Conservation (phyloP, 2,329 filamentous ascomycete genomes). For the Apiospora aurea region DNA sequence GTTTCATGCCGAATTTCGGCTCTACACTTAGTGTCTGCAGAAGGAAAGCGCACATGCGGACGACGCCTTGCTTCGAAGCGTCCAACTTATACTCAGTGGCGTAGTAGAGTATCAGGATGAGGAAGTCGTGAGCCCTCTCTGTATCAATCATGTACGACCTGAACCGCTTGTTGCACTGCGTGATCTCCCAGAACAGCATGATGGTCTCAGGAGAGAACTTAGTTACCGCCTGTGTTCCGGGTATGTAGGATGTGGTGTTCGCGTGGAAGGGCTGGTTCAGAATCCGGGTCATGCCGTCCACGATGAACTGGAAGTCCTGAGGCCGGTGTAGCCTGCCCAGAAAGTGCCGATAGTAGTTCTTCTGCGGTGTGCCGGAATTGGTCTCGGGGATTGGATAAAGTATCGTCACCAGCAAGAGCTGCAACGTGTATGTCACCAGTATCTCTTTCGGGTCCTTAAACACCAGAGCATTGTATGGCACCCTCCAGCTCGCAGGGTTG, state of each 20-base stretch:
- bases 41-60: conserved; percentile 97
- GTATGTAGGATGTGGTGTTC: conserved; percentile 77
- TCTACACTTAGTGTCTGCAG: conserved; percentile 95
- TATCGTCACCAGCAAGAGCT: conserved; percentile 84
- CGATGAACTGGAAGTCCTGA: conserved; percentile 97
- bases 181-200: conserved; percentile 96
- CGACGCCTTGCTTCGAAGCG: conserved; percentile 85
- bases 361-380: conserved; percentile 68
- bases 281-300: conserved; percentile 92
- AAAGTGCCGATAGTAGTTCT: conserved; percentile 95
- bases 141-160: conserved; percentile 97
- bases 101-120: conserved; percentile 90
- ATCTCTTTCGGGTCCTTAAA: conserved; percentile 91
- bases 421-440: conserved; percentile 89
- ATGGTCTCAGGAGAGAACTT: conserved; percentile 95
- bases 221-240: conserved; percentile 79
- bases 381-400: conserved; percentile 88
- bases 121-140: conserved; percentile 89
- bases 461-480: conserved; percentile 91
- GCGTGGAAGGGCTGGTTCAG: conserved; percentile 92
- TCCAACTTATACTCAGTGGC: conserved; percentile 89
- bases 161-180: conserved; percentile 98
- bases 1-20: conserved; percentile 84
- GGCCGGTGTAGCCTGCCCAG: conserved; percentile 88
- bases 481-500: conserved; percentile 91